Base-by-base conservation (phyloP, 202 grass and related monocot species). In the Digitaria exilis region DNA sequence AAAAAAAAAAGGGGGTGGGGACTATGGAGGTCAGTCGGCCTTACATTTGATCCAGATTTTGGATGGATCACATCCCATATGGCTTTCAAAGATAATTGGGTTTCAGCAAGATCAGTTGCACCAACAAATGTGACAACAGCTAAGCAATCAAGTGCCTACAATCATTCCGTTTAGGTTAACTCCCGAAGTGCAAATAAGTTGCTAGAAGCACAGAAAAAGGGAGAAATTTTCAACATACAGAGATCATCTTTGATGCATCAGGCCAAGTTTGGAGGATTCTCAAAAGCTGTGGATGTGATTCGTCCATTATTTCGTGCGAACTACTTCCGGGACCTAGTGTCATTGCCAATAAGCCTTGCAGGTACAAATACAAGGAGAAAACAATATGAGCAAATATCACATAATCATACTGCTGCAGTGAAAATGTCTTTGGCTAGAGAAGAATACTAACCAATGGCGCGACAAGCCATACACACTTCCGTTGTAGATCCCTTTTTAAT, bases 21-120 rank as follows among this genome's bases (percentile, higher is more conserved):
- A 37, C 35, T 60, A 80, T 50, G 56, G 44, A 56, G 32, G 65
- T 76, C 70, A 83, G n/a, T 28, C 6, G 2, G 34, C 34, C 90
- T 9, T 91, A 97, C 92, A 75, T 94, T 94, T 78, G 95, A 92
- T 52, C 88, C 92, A 34, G 95, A 94, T 82, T 94, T 97, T 51
- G 92, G 92, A 93, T 97, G 92, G 82, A 97, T 93, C 26, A 94
- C 90, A 71, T 92, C 88, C 95, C 95, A 97, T 28, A 97, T 93
- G 72, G 88, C 84, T 84, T 89, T 92, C 81, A 94, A 81, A 71
- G 88, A 87, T 69, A 58, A 18, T 64, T 97, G 84, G 68, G 88
- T 97, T 88, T 94, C 92, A 81, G 86, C 63, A 80, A 93, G 70
- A 91, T 97, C 95, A 89, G 89, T 91, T 71, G 90, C 95, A 41